A percentile compares a stretch with the other conserved stretches of the same genome.
Conservation (phyloP, 129 eudicot genomes). For the Centrapalus pauciflorus region DNA sequence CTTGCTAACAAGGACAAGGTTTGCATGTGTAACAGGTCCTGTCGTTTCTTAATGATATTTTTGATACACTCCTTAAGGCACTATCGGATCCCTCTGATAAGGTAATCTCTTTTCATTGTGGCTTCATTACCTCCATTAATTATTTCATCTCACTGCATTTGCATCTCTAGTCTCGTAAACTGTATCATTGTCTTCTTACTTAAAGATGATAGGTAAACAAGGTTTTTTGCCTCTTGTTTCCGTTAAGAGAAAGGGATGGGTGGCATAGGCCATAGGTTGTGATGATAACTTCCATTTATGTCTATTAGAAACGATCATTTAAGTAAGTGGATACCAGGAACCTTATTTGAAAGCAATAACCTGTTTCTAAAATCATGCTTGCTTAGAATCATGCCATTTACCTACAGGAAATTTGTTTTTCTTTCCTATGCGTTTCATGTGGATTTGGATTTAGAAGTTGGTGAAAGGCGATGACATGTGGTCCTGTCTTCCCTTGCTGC, state of each 20-base stretch:
- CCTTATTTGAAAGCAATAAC: neutral
- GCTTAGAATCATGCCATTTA: neutral
- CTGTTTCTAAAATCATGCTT: neutral
- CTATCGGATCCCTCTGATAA: conserved; percentile 92
- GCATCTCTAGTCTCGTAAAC: neutral
- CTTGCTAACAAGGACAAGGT: conserved; percentile 9
- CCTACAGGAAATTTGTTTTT: neutral
- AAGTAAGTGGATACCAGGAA: neutral
- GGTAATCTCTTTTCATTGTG: conserved; percentile 44
- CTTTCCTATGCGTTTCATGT: neutral
- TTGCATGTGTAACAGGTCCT: conserved; percentile 59
- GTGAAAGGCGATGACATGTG: no score
- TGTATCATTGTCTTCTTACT: neutral
- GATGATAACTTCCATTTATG: no score
- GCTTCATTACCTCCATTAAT: neutral
- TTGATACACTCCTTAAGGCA: conserved; percentile 86
- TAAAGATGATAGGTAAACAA: neutral
- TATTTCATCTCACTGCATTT: neutral
- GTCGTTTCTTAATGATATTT: conserved; percentile 65
- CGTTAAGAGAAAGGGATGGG: neutral
- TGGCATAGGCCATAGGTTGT: no score
- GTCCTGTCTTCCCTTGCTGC: no score
- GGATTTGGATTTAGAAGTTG: no score
- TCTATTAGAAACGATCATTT: neutral
- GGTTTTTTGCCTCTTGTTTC: neutral